Conservation (phyloP, 2,329 filamentous ascomycete genomes). For the Colletotrichum acutatum region DNA sequence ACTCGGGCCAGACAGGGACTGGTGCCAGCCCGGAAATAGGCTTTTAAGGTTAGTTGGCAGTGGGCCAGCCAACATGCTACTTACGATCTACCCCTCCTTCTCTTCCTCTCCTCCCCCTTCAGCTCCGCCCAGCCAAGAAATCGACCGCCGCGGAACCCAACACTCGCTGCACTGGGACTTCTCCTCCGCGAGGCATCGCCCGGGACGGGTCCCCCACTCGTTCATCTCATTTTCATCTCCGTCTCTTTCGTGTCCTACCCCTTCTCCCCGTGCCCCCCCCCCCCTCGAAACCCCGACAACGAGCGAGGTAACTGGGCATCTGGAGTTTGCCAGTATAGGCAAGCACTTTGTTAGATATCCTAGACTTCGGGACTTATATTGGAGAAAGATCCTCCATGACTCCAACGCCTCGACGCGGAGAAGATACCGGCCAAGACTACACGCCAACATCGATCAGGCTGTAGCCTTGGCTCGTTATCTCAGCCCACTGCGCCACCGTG, state of each 20-base stretch:
- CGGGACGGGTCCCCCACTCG: background rate
- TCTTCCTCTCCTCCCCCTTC: no score
- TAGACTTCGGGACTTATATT: no score
- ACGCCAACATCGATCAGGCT: background rate
- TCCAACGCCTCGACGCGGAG: no score
- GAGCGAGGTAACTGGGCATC: no score
- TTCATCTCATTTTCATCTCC: slow-evolving; percentile 2
- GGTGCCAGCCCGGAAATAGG: background rate
- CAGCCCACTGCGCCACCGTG: no score
- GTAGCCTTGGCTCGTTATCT: background rate
- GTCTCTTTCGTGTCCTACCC: background rate
- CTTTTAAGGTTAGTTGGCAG: background rate
- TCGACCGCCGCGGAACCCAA: background rate
- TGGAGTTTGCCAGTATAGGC: no score
- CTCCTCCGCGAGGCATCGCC: background rate
- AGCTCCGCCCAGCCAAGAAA: background rate
- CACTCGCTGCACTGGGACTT: background rate
- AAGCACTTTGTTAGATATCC: no score
- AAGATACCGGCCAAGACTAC: no score
- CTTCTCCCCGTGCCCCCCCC: background rate
- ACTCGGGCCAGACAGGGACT: no score
- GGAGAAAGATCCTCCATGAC: no score
- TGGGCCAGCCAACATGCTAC: background rate
- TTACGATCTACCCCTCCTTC: no score
- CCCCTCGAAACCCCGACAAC: no score